A percentile compares a stretch with the other conserved stretches of the same genome.
Evolutionary conservation across 306 rosid species (phyloP).

Genomic region (Senna tora): DNA sequence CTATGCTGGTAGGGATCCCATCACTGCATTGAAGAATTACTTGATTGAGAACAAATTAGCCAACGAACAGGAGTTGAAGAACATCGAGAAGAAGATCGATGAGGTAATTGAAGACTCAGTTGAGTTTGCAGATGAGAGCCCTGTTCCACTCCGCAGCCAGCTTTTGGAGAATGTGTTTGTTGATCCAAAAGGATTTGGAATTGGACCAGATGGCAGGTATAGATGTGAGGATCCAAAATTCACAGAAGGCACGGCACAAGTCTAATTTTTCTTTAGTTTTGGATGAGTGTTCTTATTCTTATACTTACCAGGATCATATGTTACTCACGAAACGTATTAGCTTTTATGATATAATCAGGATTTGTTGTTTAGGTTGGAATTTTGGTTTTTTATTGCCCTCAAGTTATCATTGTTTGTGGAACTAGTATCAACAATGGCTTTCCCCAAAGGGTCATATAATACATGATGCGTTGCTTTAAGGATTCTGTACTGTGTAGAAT

Average conservation of each 20-base stretch:
- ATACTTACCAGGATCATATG: slow-evolving; percentile 40
- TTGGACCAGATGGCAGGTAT: slow-evolving; percentile 92
- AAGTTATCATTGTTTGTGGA: slow-evolving; percentile 47
- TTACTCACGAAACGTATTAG: slow-evolving; percentile 43
- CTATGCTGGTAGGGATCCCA: slow-evolving; percentile 92
- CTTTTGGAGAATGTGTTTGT: slow-evolving; percentile 96
- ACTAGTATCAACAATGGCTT: slow-evolving; percentile 38
- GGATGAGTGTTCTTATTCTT: slow-evolving; percentile 47
- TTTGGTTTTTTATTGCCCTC: slow-evolving; percentile 36
- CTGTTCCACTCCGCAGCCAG: slow-evolving; percentile 84
- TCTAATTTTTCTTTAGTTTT: slow-evolving; percentile 54
- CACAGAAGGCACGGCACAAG: slow-evolving; percentile 96
- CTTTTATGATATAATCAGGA: slow-evolving; percentile 46
- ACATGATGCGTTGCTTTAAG: background rate
- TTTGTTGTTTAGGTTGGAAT: slow-evolving; percentile 54
- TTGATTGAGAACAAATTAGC: slow-evolving; percentile 73
- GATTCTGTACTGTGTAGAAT: slow-evolving; percentile 24
- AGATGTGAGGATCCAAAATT: slow-evolving; percentile 99
- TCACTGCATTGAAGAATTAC: slow-evolving; percentile 79
- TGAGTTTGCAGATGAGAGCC: slow-evolving; percentile 89
- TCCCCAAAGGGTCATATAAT: slow-evolving; percentile 13
- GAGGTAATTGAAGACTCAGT: slow-evolving; percentile 83
- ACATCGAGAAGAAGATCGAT: slow-evolving; percentile 79
- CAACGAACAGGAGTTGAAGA: slow-evolving; percentile 75
- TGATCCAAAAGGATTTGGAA: slow-evolving; percentile 98